A percentile compares a stretch with the other conserved stretches of the same genome.
Conservation (phyloP, 495 filamentous ascomycete species). For the Podospora conica region DNA sequence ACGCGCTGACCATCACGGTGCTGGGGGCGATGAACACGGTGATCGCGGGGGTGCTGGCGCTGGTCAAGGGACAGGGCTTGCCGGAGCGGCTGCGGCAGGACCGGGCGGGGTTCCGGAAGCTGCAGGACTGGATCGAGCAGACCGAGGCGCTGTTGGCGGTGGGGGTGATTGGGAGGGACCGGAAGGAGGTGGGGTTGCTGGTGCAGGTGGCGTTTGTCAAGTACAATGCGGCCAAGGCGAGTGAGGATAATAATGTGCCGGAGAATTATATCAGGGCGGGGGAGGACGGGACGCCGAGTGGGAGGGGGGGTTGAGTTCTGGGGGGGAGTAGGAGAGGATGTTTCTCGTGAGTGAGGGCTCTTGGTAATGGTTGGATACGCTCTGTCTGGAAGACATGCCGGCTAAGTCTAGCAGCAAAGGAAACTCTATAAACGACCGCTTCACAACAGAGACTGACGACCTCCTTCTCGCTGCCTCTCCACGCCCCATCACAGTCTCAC, state of each 20-base stretch:
- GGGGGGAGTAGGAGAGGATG: background rate
- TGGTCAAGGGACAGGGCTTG: constrained; percentile 40
- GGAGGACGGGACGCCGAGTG: background rate
- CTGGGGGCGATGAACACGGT: constrained; percentile 45
- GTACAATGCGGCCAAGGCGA: constrained; percentile 40
- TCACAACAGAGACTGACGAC: background rate
- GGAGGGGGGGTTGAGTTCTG: background rate
- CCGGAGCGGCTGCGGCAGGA: constrained; percentile 38
- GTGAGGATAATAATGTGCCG: constrained; percentile 39
- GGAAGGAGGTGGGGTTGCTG: constrained; percentile 39
- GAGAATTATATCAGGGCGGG: constrained; percentile 32
- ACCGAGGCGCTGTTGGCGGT: constrained; percentile 28
- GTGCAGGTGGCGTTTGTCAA: constrained; percentile 41
- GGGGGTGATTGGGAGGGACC: constrained; percentile 40
- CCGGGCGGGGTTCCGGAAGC: constrained; percentile 34
- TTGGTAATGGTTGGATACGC: background rate
- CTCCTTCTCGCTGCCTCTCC: background rate
- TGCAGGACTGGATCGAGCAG: constrained; percentile 39
- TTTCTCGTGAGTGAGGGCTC: no score
- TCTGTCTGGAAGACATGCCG: background rate
- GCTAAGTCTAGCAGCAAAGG: background rate
- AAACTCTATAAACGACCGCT: background rate
- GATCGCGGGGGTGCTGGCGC: constrained; percentile 43
- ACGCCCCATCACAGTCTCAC: background rate
- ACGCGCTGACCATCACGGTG: constrained; percentile 36